Evolutionary conservation across 2,329 filamentous ascomycete genomes (phyloP).

Genomic region (Claviceps quebecensis): DNA sequence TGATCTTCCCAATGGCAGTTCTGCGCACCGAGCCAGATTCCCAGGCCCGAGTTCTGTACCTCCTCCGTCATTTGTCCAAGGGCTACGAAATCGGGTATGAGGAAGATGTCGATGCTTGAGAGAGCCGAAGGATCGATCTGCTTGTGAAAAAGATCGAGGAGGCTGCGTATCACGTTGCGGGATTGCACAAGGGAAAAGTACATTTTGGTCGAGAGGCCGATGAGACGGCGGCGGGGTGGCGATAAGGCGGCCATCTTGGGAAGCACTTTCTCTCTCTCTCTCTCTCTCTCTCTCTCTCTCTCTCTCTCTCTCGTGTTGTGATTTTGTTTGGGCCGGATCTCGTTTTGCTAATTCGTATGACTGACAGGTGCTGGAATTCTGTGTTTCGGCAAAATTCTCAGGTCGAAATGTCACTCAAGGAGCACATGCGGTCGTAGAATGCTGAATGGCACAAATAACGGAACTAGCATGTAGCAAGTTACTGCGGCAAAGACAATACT

Average conservation of each 20-base stretch:
- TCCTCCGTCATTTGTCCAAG: conserved; percentile 38
- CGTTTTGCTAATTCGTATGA: neutral
- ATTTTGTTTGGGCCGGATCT: neutral
- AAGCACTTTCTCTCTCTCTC: neutral
- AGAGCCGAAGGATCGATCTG: conserved; percentile 23
- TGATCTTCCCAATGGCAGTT: conserved; percentile 56
- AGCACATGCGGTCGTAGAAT: too few relatives aligned
- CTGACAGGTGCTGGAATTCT: too few relatives aligned
- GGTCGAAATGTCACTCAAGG: too few relatives aligned
- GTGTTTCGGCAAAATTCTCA: too few relatives aligned
- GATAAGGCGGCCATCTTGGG: neutral
- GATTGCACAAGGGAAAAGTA: conserved; percentile 61
- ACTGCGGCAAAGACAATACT: too few relatives aligned
- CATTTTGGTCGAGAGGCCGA: conserved; percentile 67
- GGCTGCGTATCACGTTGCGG: conserved; percentile 34
- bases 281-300: neutral
- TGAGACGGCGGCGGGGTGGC: conserved; percentile 37
- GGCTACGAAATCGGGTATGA: conserved; percentile 66
- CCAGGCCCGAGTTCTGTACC: conserved; percentile 25
- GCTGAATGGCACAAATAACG: too few relatives aligned
- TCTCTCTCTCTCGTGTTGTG: neutral
- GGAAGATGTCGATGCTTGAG: conserved; percentile 52
- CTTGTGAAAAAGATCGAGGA: conserved; percentile 33
- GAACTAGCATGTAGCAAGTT: too few relatives aligned
- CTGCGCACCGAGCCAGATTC: conserved; percentile 54